Base-by-base conservation (phyloP, 148 eudicot species). In the Amaranthus cruentus region DNA sequence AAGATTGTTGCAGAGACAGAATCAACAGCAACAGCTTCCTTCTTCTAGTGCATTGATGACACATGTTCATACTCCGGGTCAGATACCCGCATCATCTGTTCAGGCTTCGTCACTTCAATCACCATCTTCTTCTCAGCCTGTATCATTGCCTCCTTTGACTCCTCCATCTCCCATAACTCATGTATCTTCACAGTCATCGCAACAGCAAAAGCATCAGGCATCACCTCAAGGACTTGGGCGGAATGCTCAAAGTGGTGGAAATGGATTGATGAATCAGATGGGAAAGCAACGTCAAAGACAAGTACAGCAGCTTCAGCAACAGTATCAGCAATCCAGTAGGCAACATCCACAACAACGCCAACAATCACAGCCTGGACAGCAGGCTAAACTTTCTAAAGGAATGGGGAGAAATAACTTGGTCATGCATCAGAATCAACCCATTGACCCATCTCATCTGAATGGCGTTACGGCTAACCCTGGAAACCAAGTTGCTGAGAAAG, bases 271-370 rank as follows among this genome's bases (percentile, higher is more conserved):
- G 73, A 93, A 83, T 83, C 90, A 85, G 66, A 80, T 59, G 47
- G 86, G 87, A 69, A 89, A 88, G 82, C 97, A 84, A 81, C 72
- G 85, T 12, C 91, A 82, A 73, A 79, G 85, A 42, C 92, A 86
- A 60, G 75, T 76, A 43, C 91, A 75, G 71, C 87, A 79, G 67
- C 53, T 62, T 56, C 90, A 83, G 79, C 83, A 70, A 56, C 81
- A 80, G 47, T 76, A 79, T 65, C 88, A 76, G 51, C 94, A 89
- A 75, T 71, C 94, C 57, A 80, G 88, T 28, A 85, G 94, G 83
- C 87, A 84, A 73, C 95, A 91, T 70, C 96, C 91, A 53, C 89
- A 80, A 76, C 98, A 91, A 73, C 81, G 86, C 11, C 88, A 84
- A 73, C 90, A 77, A 69, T 59, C 80, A 28, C 88, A 87, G 77